phyloP scores from a whole-genome alignment of 2,329 filamentous ascomycete genomes.

The Dissoconium aciculare region DNA sequence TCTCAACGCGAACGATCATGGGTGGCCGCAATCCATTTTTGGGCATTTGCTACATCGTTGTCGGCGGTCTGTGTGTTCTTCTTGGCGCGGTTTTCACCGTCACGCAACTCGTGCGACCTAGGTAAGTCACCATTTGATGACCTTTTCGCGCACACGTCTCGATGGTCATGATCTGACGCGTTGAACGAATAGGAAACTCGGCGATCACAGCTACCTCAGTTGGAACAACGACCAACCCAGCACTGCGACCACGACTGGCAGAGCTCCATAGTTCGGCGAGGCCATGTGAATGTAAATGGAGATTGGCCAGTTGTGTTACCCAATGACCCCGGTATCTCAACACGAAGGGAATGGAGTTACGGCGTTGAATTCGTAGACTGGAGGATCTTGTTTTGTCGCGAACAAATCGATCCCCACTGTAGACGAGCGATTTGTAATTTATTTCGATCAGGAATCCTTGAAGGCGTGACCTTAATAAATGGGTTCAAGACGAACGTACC shows the following conservation, averaged over 20 bases:
- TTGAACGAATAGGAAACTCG: constrained; percentile 58
- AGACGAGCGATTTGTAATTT: too few species aligned
- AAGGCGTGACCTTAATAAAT: too few species aligned
- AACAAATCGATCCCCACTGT: too few species aligned
- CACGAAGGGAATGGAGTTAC: too few species aligned
- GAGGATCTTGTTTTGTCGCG: too few species aligned
- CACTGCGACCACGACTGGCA: constrained; percentile 38
- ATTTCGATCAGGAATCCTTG: too few species aligned
- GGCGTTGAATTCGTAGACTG: too few species aligned
- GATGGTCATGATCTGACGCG: constrained; percentile 4
- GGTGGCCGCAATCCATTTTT: constrained; percentile 91
- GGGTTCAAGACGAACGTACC: too few species aligned
- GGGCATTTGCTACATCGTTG: constrained; percentile 88
- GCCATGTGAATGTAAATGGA: constrained; percentile 13
- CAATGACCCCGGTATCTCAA: too few species aligned
- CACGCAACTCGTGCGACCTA: constrained; percentile 79
- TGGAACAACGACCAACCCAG: constrained; percentile 67
- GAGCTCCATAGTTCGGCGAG: constrained; percentile 23
- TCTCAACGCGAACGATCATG: constrained; percentile 83
- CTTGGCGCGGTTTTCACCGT: constrained; percentile 78
- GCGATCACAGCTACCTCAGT: constrained; percentile 91
- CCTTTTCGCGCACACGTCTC: not conserved
- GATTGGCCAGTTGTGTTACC: too few species aligned
- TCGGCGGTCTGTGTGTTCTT: constrained; percentile 82
- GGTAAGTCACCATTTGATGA: constrained; percentile 42